Evolutionary conservation across 106 monocot genomes (phyloP).

Genomic region (Vanilla planifolia): DNA sequence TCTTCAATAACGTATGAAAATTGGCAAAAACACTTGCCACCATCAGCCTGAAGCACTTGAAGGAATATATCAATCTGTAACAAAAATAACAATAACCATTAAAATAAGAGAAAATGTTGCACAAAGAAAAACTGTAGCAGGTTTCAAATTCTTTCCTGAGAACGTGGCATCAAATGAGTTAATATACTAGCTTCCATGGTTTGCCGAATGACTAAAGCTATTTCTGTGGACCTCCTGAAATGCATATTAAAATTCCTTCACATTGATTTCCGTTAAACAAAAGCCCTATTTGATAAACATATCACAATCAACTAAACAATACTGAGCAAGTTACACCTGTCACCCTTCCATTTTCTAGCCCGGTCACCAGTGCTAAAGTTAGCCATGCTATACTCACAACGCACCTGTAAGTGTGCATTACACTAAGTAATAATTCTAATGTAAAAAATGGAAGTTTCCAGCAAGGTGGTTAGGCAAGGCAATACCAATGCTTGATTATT

Average conservation of each 20-base stretch:
- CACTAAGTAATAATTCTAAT: not conserved
- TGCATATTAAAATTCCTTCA: not conserved
- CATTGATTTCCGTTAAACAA: not conserved
- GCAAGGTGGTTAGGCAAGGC: not conserved
- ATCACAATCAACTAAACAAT: not conserved
- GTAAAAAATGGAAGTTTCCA: conserved; percentile 4
- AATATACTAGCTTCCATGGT: conserved; percentile 12
- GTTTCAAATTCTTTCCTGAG: conserved; percentile 7
- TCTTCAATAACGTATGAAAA: not conserved
- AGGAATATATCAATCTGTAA: conserved; percentile 3
- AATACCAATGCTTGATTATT: conserved; percentile 71
- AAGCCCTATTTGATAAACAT: not conserved
- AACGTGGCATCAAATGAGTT: conserved; percentile 15
- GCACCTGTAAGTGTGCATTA: conserved; percentile 39
- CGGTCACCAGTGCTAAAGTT: conserved; percentile 97
- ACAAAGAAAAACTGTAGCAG: not conserved
- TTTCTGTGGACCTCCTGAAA: conserved; percentile 12
- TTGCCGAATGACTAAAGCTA: conserved; percentile 15
- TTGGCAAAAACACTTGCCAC: conserved; percentile 1
- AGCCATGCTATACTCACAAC: conserved; percentile 97
- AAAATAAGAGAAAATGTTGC: not conserved
- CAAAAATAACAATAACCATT: not conserved
- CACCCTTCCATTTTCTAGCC: conserved; percentile 80
- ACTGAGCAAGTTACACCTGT: conserved; percentile 43
- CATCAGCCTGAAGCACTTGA: conserved; percentile 7